Evolutionary conservation across 495 filamentous ascomycete genomes (phyloP).

Genomic region (Jackrogersella multiformis): DNA sequence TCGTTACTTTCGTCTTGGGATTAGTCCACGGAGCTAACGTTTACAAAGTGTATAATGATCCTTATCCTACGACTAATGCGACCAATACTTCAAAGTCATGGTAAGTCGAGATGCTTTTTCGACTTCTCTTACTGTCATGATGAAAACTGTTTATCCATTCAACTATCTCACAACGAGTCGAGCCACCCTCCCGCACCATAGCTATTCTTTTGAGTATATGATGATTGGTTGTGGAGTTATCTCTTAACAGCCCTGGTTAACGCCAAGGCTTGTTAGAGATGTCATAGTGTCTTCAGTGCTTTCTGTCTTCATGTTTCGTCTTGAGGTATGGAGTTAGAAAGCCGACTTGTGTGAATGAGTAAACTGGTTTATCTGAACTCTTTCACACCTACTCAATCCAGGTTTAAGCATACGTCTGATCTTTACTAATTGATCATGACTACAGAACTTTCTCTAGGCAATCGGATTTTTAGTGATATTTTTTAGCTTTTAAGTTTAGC

Average conservation of each 20-base stretch:
- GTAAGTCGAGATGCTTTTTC: constrained; percentile 28
- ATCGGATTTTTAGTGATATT: too few relatives aligned
- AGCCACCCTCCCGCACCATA: constrained; percentile 85
- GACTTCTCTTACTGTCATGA: constrained; percentile 65
- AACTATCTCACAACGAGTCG: constrained; percentile 78
- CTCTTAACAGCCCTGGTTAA: constrained; percentile 24
- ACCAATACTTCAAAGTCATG: not conserved
- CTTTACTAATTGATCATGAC: constrained; percentile 12
- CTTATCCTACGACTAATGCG: not conserved
- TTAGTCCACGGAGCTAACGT: constrained; percentile 28
- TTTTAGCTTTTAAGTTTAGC: not conserved
- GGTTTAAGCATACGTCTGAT: not conserved
- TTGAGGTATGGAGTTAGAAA: constrained; percentile 50
- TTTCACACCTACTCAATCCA: not conserved
- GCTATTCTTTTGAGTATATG: constrained; percentile 58
- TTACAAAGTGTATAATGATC: constrained; percentile 10
- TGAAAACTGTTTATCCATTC: constrained; percentile 99
- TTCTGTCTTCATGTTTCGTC: constrained; percentile 50
- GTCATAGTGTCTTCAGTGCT: constrained; percentile 61
- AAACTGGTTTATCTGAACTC: constrained; percentile 59
- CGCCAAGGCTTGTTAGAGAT: constrained; percentile 38
- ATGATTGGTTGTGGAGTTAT: constrained; percentile 94
- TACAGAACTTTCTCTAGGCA: not conserved
- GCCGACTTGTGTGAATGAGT: constrained; percentile 61
- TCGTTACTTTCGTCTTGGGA: constrained; percentile 26